A percentile compares a stretch with the other conserved stretches of the same genome.
Evolutionary conservation across 73 alveolate genomes (phyloP).

Genomic region (Effrenium voratum): DNA sequence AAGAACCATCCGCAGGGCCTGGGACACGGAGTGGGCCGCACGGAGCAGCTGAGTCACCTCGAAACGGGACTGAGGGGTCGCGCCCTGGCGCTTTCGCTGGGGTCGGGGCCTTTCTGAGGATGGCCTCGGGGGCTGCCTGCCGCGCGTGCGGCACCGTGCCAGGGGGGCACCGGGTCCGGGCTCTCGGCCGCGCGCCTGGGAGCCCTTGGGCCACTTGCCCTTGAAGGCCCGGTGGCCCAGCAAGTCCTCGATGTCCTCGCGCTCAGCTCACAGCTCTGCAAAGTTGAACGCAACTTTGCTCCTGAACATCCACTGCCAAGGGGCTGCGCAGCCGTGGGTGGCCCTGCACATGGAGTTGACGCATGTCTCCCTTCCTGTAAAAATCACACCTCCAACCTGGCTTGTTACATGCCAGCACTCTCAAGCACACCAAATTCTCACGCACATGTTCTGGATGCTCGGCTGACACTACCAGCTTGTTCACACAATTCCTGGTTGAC

Average conservation of each 20-base stretch:
- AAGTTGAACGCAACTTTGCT: not conserved
- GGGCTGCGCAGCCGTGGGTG: constrained; percentile 83
- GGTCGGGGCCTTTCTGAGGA: not conserved
- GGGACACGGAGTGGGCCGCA: constrained; percentile 69
- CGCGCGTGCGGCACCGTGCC: too few relatives aligned
- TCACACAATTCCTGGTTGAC: too few relatives aligned
- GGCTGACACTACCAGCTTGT: not conserved
- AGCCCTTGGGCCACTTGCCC: too few relatives aligned
- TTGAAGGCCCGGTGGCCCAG: constrained; percentile 19
- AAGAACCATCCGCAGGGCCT: too few relatives aligned
- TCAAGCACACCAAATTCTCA: not conserved
- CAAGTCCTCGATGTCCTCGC: constrained; percentile 48
- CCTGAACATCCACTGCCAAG: constrained; percentile 45
- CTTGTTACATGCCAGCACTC: not conserved
- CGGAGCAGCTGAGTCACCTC: constrained; percentile 82
- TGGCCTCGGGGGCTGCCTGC: constrained; percentile 16
- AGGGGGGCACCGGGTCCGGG: too few relatives aligned
- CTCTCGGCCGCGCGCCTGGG: too few relatives aligned
- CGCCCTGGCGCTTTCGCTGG: not conserved
- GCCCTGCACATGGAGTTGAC: constrained; percentile 9
- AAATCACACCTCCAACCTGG: too few relatives aligned
- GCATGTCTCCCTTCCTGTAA: not conserved
- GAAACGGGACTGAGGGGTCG: not conserved
- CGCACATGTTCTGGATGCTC: not conserved
- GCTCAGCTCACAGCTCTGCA: not conserved